phyloP scores from a whole-genome alignment of 2,329 filamentous ascomycete genomes.

The Aspergillus transmontanensis region DNA sequence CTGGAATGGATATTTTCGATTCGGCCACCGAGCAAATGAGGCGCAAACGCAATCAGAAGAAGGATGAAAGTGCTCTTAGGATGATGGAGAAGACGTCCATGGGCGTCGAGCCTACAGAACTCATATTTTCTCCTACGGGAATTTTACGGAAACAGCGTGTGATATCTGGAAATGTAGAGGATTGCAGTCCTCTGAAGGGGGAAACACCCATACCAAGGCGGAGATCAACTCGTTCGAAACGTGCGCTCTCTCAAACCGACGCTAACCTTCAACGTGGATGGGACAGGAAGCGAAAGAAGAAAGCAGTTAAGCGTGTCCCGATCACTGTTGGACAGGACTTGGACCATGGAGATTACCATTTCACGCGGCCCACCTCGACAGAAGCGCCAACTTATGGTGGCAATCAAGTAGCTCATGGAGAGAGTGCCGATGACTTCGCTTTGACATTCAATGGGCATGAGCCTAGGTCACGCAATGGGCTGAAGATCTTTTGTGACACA shows the following conservation, averaged over 20 bases:
- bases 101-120: conserved; percentile 49
- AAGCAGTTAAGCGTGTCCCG: conserved; percentile 12
- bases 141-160: conserved; percentile 45
- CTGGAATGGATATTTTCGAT: conserved; percentile 56
- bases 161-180: conserved; percentile 53
- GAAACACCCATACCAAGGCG: conserved; percentile 47
- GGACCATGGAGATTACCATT: conserved; percentile 20
- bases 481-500: conserved; percentile 43
- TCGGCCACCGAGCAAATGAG: conserved; percentile 53
- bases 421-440: conserved; percentile 37
- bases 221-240: conserved; percentile 34
- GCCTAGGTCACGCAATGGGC: conserved; percentile 31
- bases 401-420: conserved; percentile 23
- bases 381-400: conserved; percentile 22
- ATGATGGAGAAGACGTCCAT: conserved; percentile 50
- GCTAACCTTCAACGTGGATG: conserved; percentile 35
- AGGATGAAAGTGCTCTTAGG: conserved; percentile 48
- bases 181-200: conserved; percentile 49
- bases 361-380: conserved; percentile 23
- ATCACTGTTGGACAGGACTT: conserved; percentile 14
- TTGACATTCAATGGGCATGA: conserved; percentile 33
- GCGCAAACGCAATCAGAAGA: conserved; percentile 55
- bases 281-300: conserved; percentile 30
- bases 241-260: conserved; percentile 34
- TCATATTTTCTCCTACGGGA: conserved; percentile 50